Evolutionary conservation across 2,329 filamentous ascomycete genomes (phyloP).

Genomic region (Talaromyces atroroseus): DNA sequence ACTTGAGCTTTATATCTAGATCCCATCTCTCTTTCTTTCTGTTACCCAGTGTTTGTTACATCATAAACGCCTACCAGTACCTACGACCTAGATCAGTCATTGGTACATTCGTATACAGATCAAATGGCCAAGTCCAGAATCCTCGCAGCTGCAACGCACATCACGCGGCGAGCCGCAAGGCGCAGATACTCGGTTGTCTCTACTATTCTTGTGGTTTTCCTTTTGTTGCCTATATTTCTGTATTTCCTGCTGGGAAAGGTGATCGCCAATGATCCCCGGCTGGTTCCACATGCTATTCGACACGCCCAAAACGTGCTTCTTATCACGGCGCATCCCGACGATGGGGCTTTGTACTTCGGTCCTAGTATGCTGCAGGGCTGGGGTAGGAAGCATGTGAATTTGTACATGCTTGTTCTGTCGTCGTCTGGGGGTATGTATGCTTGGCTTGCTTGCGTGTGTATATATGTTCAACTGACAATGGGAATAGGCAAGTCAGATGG

Average conservation of each 20-base stretch:
- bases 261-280: constrained; percentile 31
- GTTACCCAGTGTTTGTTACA: no score
- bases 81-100: no score
- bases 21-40: neutral
- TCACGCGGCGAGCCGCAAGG: constrained; percentile 8
- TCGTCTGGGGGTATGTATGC: constrained; percentile 7
- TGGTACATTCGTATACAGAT: neutral
- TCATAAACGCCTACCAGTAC: no score
- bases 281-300: constrained; percentile 32
- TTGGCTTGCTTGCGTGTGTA: neutral
- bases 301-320: constrained; percentile 32
- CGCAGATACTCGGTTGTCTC: constrained; percentile 5
- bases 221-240: constrained; percentile 25
- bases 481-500: constrained; percentile 21
- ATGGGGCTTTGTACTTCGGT: constrained; percentile 24
- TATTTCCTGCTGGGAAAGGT: constrained; percentile 35
- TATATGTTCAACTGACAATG: neutral
- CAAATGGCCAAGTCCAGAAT: constrained; percentile 16
- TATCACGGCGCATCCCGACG: constrained; percentile 33
- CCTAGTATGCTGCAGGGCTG: constrained; percentile 21
- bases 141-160: constrained; percentile 10
- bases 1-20: no score
- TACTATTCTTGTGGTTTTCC: neutral
- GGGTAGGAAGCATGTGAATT: constrained; percentile 15
- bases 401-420: constrained; percentile 20